Percentiles rank a stretch among this genome's conserved stretches.
phyloP scores from a whole-genome alignment of 2,329 filamentous ascomycete species.

The Neospermospora avenae region DNA sequence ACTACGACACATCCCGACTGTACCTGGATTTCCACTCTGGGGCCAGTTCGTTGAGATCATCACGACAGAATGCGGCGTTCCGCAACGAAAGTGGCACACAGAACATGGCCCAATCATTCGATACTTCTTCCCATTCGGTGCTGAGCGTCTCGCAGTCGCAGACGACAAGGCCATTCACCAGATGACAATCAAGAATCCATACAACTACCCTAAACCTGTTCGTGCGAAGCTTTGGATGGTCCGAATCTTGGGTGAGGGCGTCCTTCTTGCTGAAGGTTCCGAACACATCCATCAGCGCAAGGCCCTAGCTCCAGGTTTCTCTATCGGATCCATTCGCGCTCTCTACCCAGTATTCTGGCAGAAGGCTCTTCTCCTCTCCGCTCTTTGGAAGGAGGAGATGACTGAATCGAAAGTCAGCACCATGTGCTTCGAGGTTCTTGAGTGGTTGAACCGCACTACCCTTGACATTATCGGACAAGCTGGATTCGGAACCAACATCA shows the following conservation, averaged over 20 bases:
- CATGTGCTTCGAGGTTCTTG: slow-evolving; percentile 32
- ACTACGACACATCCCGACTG: slow-evolving; percentile 42
- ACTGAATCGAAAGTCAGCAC: slow-evolving; percentile 33
- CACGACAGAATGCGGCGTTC: slow-evolving; percentile 40
- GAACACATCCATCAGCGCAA: slow-evolving; percentile 56
- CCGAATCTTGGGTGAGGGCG: slow-evolving; percentile 64
- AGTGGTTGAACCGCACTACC: slow-evolving; percentile 63
- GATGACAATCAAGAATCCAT: slow-evolving; percentile 51
- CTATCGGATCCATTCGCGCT: slow-evolving; percentile 77
- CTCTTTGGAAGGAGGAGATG: slow-evolving; percentile 49
- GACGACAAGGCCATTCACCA: slow-evolving; percentile 44
- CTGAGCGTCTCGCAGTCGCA: slow-evolving; percentile 43
- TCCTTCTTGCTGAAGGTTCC: slow-evolving; percentile 74
- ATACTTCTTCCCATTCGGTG: slow-evolving; percentile 46
- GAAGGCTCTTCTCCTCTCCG: slow-evolving; percentile 56
- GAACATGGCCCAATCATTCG: slow-evolving; percentile 42
- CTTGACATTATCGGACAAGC: slow-evolving; percentile 73
- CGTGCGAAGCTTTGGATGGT: slow-evolving; percentile 53
- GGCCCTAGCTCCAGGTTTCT: slow-evolving; percentile 74
- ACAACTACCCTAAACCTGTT: slow-evolving; percentile 64
- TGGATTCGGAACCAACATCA: slow-evolving; percentile 67
- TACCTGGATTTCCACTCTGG: slow-evolving; percentile 42
- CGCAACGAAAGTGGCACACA: slow-evolving; percentile 42
- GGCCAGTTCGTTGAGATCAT: slow-evolving; percentile 44
- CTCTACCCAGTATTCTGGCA: slow-evolving; percentile 79